Conservation (phyloP, 352 stramenopile species). For the Globisporangium apiculatum region DNA sequence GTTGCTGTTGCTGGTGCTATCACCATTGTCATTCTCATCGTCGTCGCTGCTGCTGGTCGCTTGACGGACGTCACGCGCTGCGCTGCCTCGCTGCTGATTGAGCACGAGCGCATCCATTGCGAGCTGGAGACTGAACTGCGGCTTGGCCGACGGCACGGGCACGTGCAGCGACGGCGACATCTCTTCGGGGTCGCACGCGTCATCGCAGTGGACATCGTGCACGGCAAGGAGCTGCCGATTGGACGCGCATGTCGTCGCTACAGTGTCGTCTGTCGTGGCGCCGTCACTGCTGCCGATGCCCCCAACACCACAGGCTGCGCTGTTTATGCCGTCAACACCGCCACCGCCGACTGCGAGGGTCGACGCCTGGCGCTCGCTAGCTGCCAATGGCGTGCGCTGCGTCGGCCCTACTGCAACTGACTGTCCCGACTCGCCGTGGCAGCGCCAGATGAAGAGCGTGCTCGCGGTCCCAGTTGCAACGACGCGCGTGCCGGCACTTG, state of each 20-base stretch:
- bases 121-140: constrained; percentile 25
- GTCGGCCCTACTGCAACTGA: too few species aligned
- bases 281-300: neutral
- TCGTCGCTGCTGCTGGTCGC: neutral
- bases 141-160: constrained; percentile 19
- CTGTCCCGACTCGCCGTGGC: constrained; percentile 25
- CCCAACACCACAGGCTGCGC: neutral
- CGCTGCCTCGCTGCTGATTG: neutral
- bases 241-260: too few species aligned
- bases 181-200: constrained; percentile 6
- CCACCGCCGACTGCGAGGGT: too few species aligned
- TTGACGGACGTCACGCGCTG: neutral
- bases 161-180: constrained; percentile 13
- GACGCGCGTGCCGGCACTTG: constrained; percentile 27
- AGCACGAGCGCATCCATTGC: constrained; percentile 29
- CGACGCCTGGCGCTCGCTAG: neutral
- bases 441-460: constrained; percentile 53
- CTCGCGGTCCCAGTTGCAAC: constrained; percentile 34
- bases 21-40: neutral
- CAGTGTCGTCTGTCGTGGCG: neutral
- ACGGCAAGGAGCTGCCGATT: neutral
- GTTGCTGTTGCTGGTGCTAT: neutral
- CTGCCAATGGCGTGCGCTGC: neutral
- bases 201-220: neutral
- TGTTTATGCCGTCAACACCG: neutral